phyloP scores from a whole-genome alignment of 345 rosid species.

The Luvunga scandens region DNA sequence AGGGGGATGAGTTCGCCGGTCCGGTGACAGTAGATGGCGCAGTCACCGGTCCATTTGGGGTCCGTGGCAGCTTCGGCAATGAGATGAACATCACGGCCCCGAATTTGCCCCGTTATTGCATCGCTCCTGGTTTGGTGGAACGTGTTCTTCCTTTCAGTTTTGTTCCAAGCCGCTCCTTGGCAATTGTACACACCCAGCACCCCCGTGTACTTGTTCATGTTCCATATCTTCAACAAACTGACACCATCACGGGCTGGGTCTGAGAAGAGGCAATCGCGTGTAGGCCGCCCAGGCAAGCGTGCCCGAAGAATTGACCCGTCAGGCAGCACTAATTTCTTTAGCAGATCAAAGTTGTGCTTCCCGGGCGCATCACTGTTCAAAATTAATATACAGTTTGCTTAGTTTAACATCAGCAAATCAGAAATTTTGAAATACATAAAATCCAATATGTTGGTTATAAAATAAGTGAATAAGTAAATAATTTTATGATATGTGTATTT shows the following conservation, averaged over 20 bases:
- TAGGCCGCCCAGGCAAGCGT: slow-evolving; percentile 86
- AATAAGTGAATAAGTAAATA: too few relatives aligned
- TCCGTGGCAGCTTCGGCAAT: slow-evolving; percentile 71
- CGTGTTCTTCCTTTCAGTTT: slow-evolving; percentile 60
- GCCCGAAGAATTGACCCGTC: slow-evolving; percentile 90
- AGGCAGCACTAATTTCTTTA: slow-evolving; percentile 78
- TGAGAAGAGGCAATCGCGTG: slow-evolving; percentile 73
- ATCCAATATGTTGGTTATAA: too few relatives aligned
- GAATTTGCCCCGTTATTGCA: slow-evolving; percentile 49
- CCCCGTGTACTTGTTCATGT: slow-evolving; percentile 95
- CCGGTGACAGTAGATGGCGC: slow-evolving; percentile 56
- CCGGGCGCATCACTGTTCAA: slow-evolving; percentile 87
- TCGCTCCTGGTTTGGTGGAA: slow-evolving; percentile 60
- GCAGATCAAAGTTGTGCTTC: slow-evolving; percentile 75
- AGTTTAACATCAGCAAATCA: too few relatives aligned
- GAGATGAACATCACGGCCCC: slow-evolving; percentile 76
- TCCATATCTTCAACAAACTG: slow-evolving; percentile 97
- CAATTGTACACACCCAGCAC: slow-evolving; percentile 86
- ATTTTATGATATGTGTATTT: too few relatives aligned
- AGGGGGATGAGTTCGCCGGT: slow-evolving; percentile 47
- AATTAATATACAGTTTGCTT: too few relatives aligned
- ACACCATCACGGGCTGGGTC: slow-evolving; percentile 89
- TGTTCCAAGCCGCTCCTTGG: slow-evolving; percentile 99
- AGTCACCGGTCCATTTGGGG: slow-evolving; percentile 60
- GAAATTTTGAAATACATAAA: too few relatives aligned